Percentiles rank a stretch among this genome's conserved stretches.
These are phyloP conservation scores for Aspergillus calidoustus DNA, from an alignment of 2,329 filamentous ascomycete genomes.

Conservation along the genomic window DNA sequence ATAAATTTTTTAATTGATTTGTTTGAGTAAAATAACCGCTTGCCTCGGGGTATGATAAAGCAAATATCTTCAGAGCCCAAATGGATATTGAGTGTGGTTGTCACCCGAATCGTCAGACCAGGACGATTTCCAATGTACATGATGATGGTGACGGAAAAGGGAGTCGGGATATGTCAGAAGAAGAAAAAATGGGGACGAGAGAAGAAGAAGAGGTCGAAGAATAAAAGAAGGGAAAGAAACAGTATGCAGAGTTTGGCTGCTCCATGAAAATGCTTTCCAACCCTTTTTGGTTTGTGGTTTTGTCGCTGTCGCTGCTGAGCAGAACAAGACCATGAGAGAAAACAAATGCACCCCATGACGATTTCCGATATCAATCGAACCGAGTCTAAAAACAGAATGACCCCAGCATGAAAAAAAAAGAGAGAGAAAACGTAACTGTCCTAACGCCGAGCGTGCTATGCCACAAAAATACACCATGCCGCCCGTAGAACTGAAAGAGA, in stretches of 20 bases:
- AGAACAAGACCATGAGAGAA: conserved; percentile 34
- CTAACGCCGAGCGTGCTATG: conserved; percentile 45
- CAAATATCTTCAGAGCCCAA: conserved; percentile 32
- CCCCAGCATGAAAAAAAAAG: conserved; percentile 15
- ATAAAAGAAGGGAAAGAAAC: conserved; percentile 24
- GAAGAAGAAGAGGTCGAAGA: conserved; percentile 21
- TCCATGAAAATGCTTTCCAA: conserved; percentile 39
- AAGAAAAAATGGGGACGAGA: conserved; percentile 11
- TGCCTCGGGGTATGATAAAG: conserved; percentile 31
- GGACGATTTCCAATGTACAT: conserved; percentile 32
- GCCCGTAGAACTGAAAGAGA: conserved; percentile 27
- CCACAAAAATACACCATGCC: conserved; percentile 38
- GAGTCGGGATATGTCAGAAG: conserved; percentile 6
- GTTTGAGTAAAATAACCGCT: conserved; percentile 26
- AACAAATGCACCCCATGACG: conserved; percentile 40
- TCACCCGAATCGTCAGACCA: conserved; percentile 29
- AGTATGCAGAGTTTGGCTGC: conserved; percentile 31
- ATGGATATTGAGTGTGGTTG: conserved; percentile 16
- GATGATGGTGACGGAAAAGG: conserved; percentile 16
- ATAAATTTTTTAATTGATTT: conserved; percentile 18
- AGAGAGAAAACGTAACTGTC: conserved; percentile 18
- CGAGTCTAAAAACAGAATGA: conserved; percentile 36
- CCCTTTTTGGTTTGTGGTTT: conserved; percentile 22
- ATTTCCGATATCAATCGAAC: conserved; percentile 39
- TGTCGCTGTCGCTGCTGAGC: conserved; percentile 28